These are phyloP conservation scores for Camptophora hylomeconis DNA, from an alignment of 2,329 filamentous ascomycete species.

Conservation along the genomic window DNA sequence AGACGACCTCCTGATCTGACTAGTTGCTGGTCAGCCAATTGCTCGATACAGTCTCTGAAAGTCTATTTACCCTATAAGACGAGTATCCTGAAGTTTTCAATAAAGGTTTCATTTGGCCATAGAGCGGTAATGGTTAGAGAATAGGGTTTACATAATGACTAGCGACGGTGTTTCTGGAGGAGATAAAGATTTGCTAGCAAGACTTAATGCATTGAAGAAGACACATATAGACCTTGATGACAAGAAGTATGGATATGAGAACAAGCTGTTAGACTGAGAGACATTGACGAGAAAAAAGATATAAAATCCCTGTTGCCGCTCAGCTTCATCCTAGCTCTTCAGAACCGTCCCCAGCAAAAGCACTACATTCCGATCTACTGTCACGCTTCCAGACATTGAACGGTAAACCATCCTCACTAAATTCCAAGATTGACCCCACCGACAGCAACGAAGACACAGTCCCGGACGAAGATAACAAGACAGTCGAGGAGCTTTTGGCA, in stretches of 20 bases:
- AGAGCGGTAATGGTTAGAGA: no score
- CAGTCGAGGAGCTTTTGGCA: slow-evolving; percentile 21
- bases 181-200: slow-evolving; percentile 20
- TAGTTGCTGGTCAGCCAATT: no score
- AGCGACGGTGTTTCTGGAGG: slow-evolving; percentile 9
- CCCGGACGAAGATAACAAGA: slow-evolving; percentile 16
- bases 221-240: slow-evolving; percentile 21
- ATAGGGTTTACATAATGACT: slow-evolving; percentile 12
- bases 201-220: slow-evolving; percentile 23
- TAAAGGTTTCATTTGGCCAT: no score
- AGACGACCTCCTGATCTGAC: no score
- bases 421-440: neutral
- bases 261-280: no score
- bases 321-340: no score
- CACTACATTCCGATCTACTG: slow-evolving; percentile 13
- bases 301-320: no score
- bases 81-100: no score
- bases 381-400: slow-evolving; percentile 15
- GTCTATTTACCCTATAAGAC: no score
- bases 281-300: neutral
- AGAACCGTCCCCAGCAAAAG: slow-evolving; percentile 11
- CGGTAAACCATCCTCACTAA: neutral
- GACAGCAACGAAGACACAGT: slow-evolving; percentile 1
- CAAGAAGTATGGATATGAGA: slow-evolving; percentile 18
- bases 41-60: no score